Evolutionary conservation across 345 rosid genomes (phyloP).

Genomic region (Corchorus capsularis): DNA sequence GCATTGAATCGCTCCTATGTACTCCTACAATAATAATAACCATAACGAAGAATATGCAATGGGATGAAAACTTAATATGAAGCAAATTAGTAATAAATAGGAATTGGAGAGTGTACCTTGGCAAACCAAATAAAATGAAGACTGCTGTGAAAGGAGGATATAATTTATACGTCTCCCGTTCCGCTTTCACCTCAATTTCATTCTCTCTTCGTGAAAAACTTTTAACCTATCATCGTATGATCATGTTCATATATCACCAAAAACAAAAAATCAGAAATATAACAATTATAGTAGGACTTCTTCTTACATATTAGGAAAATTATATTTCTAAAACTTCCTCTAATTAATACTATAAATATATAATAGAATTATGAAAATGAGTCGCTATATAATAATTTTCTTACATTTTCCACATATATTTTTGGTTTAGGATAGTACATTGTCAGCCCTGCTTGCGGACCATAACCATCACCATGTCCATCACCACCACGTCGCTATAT

Average conservation of each 20-base stretch:
- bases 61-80: no score
- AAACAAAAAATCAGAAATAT: no score
- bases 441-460: neutral
- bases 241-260: neutral
- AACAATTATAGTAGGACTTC: neutral
- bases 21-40: no score
- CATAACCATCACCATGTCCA: no score
- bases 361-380: no score
- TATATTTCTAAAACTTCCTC: neutral
- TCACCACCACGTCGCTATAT: no score
- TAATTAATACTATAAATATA: no score
- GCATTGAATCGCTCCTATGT: no score
- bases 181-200: neutral
- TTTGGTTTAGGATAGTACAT: neutral
- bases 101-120: constrained; percentile 1
- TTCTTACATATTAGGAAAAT: neutral
- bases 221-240: neutral
- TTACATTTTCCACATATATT: neutral
- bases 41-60: no score
- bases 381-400: neutral
- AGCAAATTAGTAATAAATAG: neutral
- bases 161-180: neutral
- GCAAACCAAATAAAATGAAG: constrained; percentile 15
- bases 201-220: neutral
- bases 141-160: neutral